Conservation (phyloP, 768 basidiomycete genomes). For the Phlebiopsis gigantea region DNA sequence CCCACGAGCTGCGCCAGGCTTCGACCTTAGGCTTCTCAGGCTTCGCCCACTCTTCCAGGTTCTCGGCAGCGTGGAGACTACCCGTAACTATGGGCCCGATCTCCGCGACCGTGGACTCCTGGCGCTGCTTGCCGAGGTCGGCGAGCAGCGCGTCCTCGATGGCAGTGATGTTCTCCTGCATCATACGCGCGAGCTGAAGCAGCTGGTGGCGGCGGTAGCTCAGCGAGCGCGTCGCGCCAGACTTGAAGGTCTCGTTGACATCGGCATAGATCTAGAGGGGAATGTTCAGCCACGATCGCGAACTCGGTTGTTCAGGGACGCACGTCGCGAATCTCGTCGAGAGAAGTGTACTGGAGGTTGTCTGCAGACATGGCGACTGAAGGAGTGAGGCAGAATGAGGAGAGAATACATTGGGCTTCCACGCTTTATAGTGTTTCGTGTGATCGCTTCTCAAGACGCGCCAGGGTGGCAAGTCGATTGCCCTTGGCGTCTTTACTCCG, state of each 20-base stretch:
- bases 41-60: slow-evolving; percentile 56
- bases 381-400: background rate
- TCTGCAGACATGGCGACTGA: slow-evolving; percentile 5
- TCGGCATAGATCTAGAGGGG: slow-evolving; percentile 29
- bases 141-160: slow-evolving; percentile 39
- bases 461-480: background rate
- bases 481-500: background rate
- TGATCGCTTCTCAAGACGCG: background rate
- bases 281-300: background rate
- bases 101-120: slow-evolving; percentile 31
- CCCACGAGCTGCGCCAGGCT: slow-evolving; percentile 43
- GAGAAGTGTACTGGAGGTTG: slow-evolving; percentile 9
- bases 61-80: slow-evolving; percentile 36
- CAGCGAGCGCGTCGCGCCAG: slow-evolving; percentile 42
- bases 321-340: slow-evolving; percentile 8
- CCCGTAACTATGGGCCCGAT: slow-evolving; percentile 37
- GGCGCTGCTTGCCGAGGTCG: slow-evolving; percentile 21
- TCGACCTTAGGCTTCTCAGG: slow-evolving; percentile 35
- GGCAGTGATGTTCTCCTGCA: slow-evolving; percentile 51
- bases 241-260: slow-evolving; percentile 42
- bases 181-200: slow-evolving; percentile 52
- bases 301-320: no score
- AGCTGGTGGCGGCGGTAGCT: slow-evolving; percentile 62
- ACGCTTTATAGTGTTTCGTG: background rate
- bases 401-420: background rate